Conservation (phyloP, 2,329 filamentous ascomycete genomes). For the Berkeleyomyces basicola region DNA sequence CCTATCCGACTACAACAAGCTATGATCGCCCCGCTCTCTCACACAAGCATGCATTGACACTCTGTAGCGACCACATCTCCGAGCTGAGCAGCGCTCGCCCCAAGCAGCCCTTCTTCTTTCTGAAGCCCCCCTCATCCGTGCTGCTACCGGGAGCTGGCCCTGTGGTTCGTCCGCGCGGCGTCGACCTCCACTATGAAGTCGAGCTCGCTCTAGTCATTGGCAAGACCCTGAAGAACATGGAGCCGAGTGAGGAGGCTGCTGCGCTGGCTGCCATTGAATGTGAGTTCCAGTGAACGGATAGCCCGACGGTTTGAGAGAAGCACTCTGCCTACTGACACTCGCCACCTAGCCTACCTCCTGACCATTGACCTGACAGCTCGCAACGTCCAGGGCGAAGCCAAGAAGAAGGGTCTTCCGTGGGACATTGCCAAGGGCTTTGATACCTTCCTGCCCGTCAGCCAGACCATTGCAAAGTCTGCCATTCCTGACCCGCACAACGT, state of each 20-base stretch:
- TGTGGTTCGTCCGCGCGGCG: constrained; percentile 64
- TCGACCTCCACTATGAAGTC: constrained; percentile 85
- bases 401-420: constrained; percentile 94
- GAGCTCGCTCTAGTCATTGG: constrained; percentile 84
- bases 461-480: constrained; percentile 59
- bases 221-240: constrained; percentile 59
- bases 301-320: not conserved
- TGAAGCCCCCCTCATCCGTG: constrained; percentile 82
- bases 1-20: not conserved
- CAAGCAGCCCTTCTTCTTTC: constrained; percentile 97
- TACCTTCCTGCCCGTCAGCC: constrained; percentile 80
- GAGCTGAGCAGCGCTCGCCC: constrained; percentile 78
- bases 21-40: not conserved
- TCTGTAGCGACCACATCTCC: constrained; percentile 65
- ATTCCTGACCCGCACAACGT: constrained; percentile 80
- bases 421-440: constrained; percentile 95
- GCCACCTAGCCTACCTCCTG: constrained; percentile 55
- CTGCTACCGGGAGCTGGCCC: constrained; percentile 63
- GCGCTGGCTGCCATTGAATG: constrained; percentile 70
- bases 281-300: constrained; percentile 23
- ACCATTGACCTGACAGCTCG: constrained; percentile 96
- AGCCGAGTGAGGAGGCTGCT: constrained; percentile 54
- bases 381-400: constrained; percentile 90
- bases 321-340: not conserved
- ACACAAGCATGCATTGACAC: not conserved